Percentiles rank a stretch among this genome's conserved stretches.
phyloP scores from a whole-genome alignment of 2,329 filamentous ascomycete species.

The Clonostachys sp. region DNA sequence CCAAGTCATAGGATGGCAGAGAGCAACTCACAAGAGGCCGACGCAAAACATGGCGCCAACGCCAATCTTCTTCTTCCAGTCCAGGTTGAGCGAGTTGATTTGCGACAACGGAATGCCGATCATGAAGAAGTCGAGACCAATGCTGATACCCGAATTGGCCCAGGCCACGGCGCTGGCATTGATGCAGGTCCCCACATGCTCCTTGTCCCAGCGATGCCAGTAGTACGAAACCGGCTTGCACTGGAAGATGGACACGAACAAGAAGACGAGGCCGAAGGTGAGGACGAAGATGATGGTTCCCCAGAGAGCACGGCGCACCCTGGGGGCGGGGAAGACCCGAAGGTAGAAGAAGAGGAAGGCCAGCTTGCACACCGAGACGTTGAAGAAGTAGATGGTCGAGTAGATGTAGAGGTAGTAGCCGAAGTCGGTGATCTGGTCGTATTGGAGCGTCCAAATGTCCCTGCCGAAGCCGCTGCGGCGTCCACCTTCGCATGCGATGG shows the following conservation, averaged over 20 bases:
- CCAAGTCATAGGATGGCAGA: not conserved
- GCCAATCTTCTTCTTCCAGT: slow-evolving; percentile 43
- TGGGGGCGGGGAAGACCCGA: slow-evolving; percentile 41
- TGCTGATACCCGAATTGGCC: slow-evolving; percentile 47
- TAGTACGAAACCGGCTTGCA: slow-evolving; percentile 45
- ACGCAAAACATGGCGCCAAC: slow-evolving; percentile 45
- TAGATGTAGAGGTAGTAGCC: slow-evolving; percentile 34
- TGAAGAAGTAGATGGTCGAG: slow-evolving; percentile 38
- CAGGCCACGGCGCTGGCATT: slow-evolving; percentile 43
- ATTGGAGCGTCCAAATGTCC: slow-evolving; percentile 44
- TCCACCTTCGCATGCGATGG: slow-evolving; percentile 20
- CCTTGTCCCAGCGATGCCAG: slow-evolving; percentile 48
- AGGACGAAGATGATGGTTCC: slow-evolving; percentile 31
- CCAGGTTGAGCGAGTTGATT: slow-evolving; percentile 32
- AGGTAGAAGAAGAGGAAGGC: slow-evolving; percentile 51
- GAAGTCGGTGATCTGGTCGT: slow-evolving; percentile 35
- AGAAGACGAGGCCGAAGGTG: slow-evolving; percentile 33
- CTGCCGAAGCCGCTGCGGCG: slow-evolving; percentile 36
- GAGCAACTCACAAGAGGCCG: slow-evolving; percentile 35
- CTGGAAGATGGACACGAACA: slow-evolving; percentile 39
- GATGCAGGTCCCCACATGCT: slow-evolving; percentile 40
- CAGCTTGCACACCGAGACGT: slow-evolving; percentile 41
- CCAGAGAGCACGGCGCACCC: slow-evolving; percentile 33
- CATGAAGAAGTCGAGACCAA: slow-evolving; percentile 46
- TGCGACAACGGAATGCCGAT: slow-evolving; percentile 43